Base-by-base conservation (phyloP, 1,284 basidiomycete species). In the Ceratobasidium sp. region DNA sequence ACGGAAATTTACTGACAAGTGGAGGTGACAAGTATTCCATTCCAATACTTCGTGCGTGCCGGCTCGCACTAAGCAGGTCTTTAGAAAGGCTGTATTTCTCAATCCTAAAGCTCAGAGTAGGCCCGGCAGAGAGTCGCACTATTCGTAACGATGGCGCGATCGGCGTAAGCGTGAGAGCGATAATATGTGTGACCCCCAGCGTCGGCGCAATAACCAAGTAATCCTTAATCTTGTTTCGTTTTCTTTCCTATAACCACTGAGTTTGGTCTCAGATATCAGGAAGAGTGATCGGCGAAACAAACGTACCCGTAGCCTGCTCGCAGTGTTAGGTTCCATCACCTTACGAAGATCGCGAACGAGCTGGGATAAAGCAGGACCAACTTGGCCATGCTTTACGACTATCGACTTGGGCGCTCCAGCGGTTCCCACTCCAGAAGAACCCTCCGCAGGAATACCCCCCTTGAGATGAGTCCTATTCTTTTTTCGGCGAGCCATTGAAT, bases 251-350 rank as follows among this genome's bases (percentile, higher is more conserved):
- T 53, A 29, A 29, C 31, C 17, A 53, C 45, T 50, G 51, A 53
- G 73, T 22, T 47, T 45, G 53, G 44, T 29, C 41, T 71, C n/a
- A 69, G 47, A 53, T 60, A 53, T n/a, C 56, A 64, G 24, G 33
- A 63, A 57, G 27, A 14, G 48, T n/a, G 50, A 22, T 11, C 65
- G 9, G 36, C 57, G 33, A 62, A 57, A 15, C 5, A 36, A 24
- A 50, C 89, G 77, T 79, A 96, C 95, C 84, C 86, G 91, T 22
- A 99, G 88, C 63, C 97, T 88, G 76, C 91, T 92, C 6, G 97
- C 98, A 24, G 98, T 99, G 82, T 99, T 96, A 75, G 98, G 98
- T 83, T 99, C 98, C 94, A 99, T 96, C 76, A 98, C 92, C 82
- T 94, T 94, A 79, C 98, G 88, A 80, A 98, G 86, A 83, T 99